Percentiles rank a stretch among this genome's conserved stretches.
Conservation (phyloP, 805 yeast species). For the Yamadazyma nakazawae region DNA sequence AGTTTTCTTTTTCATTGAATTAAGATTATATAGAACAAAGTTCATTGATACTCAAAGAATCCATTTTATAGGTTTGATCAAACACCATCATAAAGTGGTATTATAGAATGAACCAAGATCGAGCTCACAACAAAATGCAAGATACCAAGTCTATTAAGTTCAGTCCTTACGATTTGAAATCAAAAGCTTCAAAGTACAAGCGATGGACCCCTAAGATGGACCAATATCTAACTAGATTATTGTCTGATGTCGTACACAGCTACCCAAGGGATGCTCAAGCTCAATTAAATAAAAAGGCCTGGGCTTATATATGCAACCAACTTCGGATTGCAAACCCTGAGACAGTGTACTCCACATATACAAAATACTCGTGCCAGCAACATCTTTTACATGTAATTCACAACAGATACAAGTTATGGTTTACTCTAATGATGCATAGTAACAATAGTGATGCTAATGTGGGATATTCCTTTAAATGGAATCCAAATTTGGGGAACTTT, state of each 20-base stretch:
- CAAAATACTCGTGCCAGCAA: constrained; percentile 38
- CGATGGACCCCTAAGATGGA: constrained; percentile 41
- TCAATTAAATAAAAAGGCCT: constrained; percentile 34
- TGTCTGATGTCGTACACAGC: constrained; percentile 36
- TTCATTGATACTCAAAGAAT: too few relatives aligned
- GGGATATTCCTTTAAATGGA: constrained; percentile 34
- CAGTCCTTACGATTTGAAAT: constrained; percentile 29
- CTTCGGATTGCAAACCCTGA: constrained; percentile 36
- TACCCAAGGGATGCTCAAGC: constrained; percentile 28
- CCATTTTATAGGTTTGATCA: background rate
- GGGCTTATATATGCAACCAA: constrained; percentile 36
- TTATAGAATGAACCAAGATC: constrained; percentile 1
- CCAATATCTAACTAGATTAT: constrained; percentile 27
- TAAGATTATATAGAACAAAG: background rate
- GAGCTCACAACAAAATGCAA: constrained; percentile 3
- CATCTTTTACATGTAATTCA: constrained; percentile 36
- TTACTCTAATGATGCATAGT: constrained; percentile 29
- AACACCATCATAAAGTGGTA: background rate
- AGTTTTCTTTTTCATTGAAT: background rate
- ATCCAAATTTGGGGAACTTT: constrained; percentile 31
- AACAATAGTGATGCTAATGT: constrained; percentile 14
- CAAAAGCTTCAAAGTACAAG: constrained; percentile 34
- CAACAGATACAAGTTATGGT: constrained; percentile 36
- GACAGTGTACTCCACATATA: constrained; percentile 38
- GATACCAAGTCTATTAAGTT: constrained; percentile 15